Evolutionary conservation across 495 filamentous ascomycete species (phyloP).

Genomic region (Physcia stellaris): DNA sequence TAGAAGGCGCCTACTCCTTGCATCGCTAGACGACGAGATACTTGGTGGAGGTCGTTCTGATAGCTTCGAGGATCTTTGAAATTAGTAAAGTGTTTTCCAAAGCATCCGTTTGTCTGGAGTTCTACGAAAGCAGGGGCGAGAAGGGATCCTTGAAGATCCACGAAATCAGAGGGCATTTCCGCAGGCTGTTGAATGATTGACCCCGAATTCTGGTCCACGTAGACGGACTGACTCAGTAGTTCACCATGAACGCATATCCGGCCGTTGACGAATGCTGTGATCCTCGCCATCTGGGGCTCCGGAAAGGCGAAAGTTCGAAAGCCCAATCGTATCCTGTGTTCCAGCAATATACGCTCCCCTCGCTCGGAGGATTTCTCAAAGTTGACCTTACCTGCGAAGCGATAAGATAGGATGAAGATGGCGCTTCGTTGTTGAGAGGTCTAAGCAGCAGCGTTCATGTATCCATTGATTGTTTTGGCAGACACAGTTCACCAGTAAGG

Average conservation of each 20-base stretch:
- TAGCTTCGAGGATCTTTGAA: conserved; percentile 53
- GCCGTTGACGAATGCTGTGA: conserved; percentile 33
- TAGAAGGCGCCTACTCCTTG: conserved; percentile 73
- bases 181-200: conserved; percentile 22
- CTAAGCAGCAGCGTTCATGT: too few species aligned
- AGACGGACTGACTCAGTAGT: conserved; percentile 22
- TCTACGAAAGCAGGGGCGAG: conserved; percentile 74
- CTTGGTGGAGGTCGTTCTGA: conserved; percentile 45
- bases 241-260: conserved; percentile 26
- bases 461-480: too few species aligned
- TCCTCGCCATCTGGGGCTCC: conserved; percentile 1
- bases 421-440: too few species aligned
- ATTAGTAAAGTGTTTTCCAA: conserved; percentile 76
- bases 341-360: too few species aligned
- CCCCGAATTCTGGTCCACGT: conserved; percentile 23
- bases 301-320: too few species aligned
- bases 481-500: too few species aligned
- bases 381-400: too few species aligned
- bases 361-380: too few species aligned
- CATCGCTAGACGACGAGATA: conserved; percentile 53
- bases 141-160: conserved; percentile 68
- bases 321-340: too few species aligned
- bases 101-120: conserved; percentile 73
- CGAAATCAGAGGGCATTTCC: conserved; percentile 30
- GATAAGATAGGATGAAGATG: too few species aligned